Evolutionary conservation across 1,139 yeast genomes (phyloP).

Genomic region (Eremothecium cymbalariae): DNA sequence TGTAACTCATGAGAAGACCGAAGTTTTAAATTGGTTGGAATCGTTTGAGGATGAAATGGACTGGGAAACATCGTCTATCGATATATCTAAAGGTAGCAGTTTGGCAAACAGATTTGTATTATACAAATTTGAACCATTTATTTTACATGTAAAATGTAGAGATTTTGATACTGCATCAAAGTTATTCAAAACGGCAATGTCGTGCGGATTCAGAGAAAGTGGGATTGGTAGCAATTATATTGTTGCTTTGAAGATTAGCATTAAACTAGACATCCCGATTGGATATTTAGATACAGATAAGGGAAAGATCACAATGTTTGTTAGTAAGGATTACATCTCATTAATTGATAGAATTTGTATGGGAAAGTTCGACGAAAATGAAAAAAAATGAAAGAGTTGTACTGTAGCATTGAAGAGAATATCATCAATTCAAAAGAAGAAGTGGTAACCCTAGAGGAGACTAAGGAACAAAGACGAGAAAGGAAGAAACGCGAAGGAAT

Average conservation of each 20-base stretch:
- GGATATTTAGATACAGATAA: conserved; percentile 41
- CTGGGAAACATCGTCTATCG: conserved; percentile 4
- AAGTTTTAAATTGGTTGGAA: conserved; percentile 48
- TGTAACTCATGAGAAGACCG: conserved; percentile 57
- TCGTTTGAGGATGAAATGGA: conserved; percentile 9
- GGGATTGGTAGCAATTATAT: conserved; percentile 74
- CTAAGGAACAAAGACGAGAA: conserved; percentile 50
- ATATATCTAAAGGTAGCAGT: conserved; percentile 6
- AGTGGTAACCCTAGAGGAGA: conserved; percentile 26
- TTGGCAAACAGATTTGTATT: conserved; percentile 43
- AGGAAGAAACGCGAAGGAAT: conserved; percentile 58
- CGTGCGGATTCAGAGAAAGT: conserved; percentile 77
- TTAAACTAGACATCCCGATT: conserved; percentile 65
- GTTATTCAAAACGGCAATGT: conserved; percentile 65
- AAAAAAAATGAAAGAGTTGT: conserved; percentile 44
- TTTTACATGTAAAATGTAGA: conserved; percentile 74
- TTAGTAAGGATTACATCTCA: conserved; percentile 41
- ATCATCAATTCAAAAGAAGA: conserved; percentile 15
- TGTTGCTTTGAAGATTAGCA: conserved; percentile 65
- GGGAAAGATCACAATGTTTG: conserved; percentile 37
- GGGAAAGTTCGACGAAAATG: conserved; percentile 59
- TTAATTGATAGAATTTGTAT: conserved; percentile 43
- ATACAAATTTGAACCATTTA: conserved; percentile 77
- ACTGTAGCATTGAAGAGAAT: conserved; percentile 37
- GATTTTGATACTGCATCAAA: conserved; percentile 49